A percentile compares a stretch with the other conserved stretches of the same genome.
Conservation (phyloP, 495 filamentous ascomycete species). For the Xylaria scruposa region DNA sequence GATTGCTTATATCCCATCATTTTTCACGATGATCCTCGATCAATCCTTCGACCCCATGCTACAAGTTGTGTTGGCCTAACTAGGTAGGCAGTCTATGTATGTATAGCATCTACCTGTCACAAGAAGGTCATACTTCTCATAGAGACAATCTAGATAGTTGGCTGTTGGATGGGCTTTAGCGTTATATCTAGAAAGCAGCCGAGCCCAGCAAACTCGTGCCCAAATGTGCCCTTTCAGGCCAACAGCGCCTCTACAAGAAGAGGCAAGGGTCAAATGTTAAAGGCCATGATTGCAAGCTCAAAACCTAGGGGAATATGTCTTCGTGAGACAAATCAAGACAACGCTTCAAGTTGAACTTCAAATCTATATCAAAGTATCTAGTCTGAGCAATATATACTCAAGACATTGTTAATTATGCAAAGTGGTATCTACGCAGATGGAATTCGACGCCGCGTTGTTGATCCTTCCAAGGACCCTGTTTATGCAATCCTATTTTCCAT, state of each 20-base stretch:
- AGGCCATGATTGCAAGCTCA: too few species aligned
- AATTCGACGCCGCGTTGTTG: conserved; percentile 1
- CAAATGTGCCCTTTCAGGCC: too few species aligned
- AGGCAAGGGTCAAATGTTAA: too few species aligned
- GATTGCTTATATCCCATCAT: too few species aligned
- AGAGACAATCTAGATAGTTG: too few species aligned
- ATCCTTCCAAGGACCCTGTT: conserved; percentile 1
- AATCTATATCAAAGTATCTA: neutral
- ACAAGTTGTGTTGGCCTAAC: too few species aligned
- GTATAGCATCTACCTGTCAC: neutral
- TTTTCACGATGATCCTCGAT: too few species aligned
- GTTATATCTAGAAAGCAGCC: too few species aligned
- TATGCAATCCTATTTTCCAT: neutral
- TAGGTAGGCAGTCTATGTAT: neutral
- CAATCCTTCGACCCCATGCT: too few species aligned
- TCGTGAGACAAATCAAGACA: neutral
- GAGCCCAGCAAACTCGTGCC: too few species aligned
- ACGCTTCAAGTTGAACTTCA: neutral
- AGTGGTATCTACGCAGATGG: neutral
- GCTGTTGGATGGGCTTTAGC: too few species aligned
- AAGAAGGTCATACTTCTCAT: neutral
- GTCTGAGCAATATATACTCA: neutral
- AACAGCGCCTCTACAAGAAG: too few species aligned
- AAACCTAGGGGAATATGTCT: neutral
- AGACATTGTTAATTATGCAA: conserved; percentile 7